These are phyloP conservation scores for Metarhizium robertsii DNA, from an alignment of 2,329 filamentous ascomycete species.

Conservation along the genomic window DNA sequence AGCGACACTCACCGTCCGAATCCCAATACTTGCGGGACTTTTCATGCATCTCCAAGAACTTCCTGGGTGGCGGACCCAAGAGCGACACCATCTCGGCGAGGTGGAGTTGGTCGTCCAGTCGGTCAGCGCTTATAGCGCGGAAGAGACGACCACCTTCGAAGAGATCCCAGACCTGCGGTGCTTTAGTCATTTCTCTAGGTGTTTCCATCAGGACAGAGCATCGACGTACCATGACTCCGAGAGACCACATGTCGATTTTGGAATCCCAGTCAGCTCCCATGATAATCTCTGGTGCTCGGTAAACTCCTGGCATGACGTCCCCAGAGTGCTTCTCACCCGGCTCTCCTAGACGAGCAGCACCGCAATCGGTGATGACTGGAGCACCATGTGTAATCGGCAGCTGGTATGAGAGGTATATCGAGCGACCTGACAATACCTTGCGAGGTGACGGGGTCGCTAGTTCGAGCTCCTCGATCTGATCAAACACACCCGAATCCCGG, in stretches of 20 bases:
- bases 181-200: conserved; percentile 8
- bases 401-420: conserved; percentile 17
- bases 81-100: conserved; percentile 27
- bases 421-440: conserved; percentile 18
- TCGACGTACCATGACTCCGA: conserved; percentile 19
- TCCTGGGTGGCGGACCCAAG: conserved; percentile 24
- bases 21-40: conserved; percentile 13
- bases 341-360: conserved; percentile 16
- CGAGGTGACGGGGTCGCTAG: conserved; percentile 11
- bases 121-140: conserved; percentile 10
- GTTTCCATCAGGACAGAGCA: no score
- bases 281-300: conserved; percentile 25
- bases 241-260: conserved; percentile 26
- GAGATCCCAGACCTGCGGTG: conserved; percentile 16
- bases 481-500: conserved; percentile 8
- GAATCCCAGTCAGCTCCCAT: conserved; percentile 23
- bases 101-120: conserved; percentile 17
- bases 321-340: conserved; percentile 11
- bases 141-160: conserved; percentile 22
- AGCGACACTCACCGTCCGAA: conserved; percentile 9
- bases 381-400: conserved; percentile 14
- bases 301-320: conserved; percentile 23
- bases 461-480: conserved; percentile 9
- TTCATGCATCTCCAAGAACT: conserved; percentile 21
- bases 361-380: conserved; percentile 21